Evolutionary conservation across 2,329 filamentous ascomycete species (phyloP).

Genomic region (Colletotrichum plurivorum): DNA sequence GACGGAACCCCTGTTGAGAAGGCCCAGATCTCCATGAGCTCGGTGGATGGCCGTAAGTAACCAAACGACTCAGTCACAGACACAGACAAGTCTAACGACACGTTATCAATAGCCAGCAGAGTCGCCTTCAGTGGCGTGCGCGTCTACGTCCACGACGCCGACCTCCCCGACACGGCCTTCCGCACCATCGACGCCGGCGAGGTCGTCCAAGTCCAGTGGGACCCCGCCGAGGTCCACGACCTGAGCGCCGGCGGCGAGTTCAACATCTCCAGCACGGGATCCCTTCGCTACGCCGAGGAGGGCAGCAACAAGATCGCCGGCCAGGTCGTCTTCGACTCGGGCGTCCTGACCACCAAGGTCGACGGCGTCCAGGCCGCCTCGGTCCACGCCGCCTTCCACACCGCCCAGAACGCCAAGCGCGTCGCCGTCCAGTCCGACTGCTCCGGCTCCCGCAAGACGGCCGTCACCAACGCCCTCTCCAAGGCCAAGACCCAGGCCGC

Average conservation of each 20-base stretch:
- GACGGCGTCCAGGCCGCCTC: slow-evolving; percentile 66
- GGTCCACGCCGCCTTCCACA: slow-evolving; percentile 59
- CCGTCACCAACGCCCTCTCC: slow-evolving; percentile 60
- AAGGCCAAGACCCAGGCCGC: slow-evolving; percentile 66
- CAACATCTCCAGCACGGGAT: slow-evolving; percentile 66
- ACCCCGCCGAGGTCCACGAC: slow-evolving; percentile 66
- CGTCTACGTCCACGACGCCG: slow-evolving; percentile 57
- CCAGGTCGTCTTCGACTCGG: slow-evolving; percentile 66
- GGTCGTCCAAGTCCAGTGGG: slow-evolving; percentile 63
- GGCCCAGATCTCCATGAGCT: slow-evolving; percentile 57
- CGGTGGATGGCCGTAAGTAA: slow-evolving; percentile 50
- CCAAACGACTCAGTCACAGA: neutral
- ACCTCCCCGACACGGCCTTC: slow-evolving; percentile 61
- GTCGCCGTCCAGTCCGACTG: slow-evolving; percentile 24
- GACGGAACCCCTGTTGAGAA: slow-evolving; percentile 64
- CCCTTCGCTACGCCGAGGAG: slow-evolving; percentile 64
- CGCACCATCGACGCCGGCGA: slow-evolving; percentile 58
- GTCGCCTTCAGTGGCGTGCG: slow-evolving; percentile 65
- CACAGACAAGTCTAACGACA: neutral
- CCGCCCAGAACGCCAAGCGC: slow-evolving; percentile 62
- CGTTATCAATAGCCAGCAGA: slow-evolving; percentile 48
- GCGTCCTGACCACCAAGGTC: slow-evolving; percentile 68
- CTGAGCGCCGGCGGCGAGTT: slow-evolving; percentile 61
- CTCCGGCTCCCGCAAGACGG: slow-evolving; percentile 40
- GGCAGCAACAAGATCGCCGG: slow-evolving; percentile 64